Evolutionary conservation across 768 basidiomycete genomes (phyloP).

Genomic region (Lactarius sp.): DNA sequence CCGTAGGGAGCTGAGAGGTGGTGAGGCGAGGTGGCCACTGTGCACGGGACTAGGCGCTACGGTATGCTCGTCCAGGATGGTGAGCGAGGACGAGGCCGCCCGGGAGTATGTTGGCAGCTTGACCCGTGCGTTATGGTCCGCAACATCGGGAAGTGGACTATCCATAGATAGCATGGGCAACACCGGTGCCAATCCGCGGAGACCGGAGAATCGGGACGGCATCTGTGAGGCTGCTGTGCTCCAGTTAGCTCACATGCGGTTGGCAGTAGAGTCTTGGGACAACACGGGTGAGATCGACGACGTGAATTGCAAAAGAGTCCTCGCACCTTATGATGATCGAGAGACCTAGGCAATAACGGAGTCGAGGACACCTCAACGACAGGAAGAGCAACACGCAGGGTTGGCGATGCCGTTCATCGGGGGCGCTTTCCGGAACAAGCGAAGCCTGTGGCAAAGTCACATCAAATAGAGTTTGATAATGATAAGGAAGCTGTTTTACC

Average conservation of each 20-base stretch:
- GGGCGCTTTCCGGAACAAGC: neutral
- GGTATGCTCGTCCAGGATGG: neutral
- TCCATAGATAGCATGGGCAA: neutral
- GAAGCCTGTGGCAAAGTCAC: constrained; percentile 5
- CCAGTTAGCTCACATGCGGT: neutral
- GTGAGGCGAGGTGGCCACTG: constrained; percentile 5
- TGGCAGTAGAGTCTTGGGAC: neutral
- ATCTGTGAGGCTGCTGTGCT: neutral
- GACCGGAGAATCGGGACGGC: neutral
- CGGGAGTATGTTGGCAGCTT: neutral
- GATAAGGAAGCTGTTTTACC: constrained; percentile 14
- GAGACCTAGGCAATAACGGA: neutral
- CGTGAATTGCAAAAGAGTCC: neutral
- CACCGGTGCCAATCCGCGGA: neutral
- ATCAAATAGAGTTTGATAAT: constrained; percentile 8
- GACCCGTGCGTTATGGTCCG: neutral
- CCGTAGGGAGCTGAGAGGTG: constrained; percentile 22
- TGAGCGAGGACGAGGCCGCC: constrained; percentile 14
- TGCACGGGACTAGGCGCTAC: neutral
- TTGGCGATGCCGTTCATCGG: neutral
- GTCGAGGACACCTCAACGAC: neutral
- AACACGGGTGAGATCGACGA: neutral
- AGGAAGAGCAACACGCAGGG: neutral
- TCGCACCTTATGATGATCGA: constrained; percentile 3
- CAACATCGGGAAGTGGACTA: neutral